Conservation (phyloP, 2,329 filamentous ascomycete species). For the Rhytidhysteron rufulum region DNA sequence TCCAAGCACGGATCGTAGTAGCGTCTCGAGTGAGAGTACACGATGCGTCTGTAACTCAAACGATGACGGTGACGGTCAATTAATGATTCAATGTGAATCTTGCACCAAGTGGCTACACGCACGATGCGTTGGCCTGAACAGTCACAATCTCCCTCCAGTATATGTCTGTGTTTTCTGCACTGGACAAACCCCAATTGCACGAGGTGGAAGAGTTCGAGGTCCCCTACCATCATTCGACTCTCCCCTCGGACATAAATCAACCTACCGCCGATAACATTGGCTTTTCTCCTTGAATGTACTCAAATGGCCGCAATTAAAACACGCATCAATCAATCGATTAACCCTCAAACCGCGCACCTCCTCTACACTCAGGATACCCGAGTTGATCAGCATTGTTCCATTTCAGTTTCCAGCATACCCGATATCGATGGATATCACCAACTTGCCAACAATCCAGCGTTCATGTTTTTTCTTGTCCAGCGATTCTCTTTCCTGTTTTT, state of each 20-base stretch:
- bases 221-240: conserved; percentile 25
- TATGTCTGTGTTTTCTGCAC: conserved; percentile 41
- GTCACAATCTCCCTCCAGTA: conserved; percentile 41
- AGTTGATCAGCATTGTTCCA: conserved; percentile 2
- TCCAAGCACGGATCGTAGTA: conserved; percentile 52
- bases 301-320: neutral
- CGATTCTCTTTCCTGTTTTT: no score
- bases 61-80: conserved; percentile 47
- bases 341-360: neutral
- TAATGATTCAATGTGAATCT: conserved; percentile 61
- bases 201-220: conserved; percentile 30
- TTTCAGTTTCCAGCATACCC: conserved; percentile 8
- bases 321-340: conserved; percentile 3
- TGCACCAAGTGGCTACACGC: conserved; percentile 63
- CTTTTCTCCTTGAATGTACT: neutral
- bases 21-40: conserved; percentile 48
- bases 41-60: conserved; percentile 56
- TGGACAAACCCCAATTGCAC: conserved; percentile 28
- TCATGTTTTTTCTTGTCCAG: conserved; percentile 6
- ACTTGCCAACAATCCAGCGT: conserved; percentile 3
- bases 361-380: conserved; percentile 12
- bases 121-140: conserved; percentile 53
- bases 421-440: neutral
- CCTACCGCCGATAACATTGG: conserved; percentile 16
- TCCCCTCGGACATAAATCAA: conserved; percentile 28